A percentile compares a stretch with the other conserved stretches of the same genome.
phyloP scores from a whole-genome alignment of 2,329 filamentous ascomycete genomes.

The Colletotrichum sojae region DNA sequence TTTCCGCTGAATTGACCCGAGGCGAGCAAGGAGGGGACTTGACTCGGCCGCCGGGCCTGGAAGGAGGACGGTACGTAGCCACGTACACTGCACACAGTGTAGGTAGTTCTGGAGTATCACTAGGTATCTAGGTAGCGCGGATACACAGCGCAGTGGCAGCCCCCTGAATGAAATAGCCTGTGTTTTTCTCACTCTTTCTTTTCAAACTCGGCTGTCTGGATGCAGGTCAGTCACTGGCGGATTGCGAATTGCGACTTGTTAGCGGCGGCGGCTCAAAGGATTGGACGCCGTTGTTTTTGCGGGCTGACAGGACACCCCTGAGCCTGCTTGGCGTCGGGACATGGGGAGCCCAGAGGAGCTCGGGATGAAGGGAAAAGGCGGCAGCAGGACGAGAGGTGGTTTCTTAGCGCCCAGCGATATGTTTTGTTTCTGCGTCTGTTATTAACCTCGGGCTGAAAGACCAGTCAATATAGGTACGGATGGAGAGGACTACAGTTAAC shows the following conservation, averaged over 20 bases:
- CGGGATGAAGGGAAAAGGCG: slow-evolving; percentile 30
- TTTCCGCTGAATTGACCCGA: slow-evolving; percentile 27
- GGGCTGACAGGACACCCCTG: slow-evolving; percentile 23
- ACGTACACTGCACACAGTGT: not conserved
- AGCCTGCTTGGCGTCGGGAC: slow-evolving; percentile 30
- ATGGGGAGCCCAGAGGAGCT: slow-evolving; percentile 22
- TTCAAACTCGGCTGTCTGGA: slow-evolving; percentile 40
- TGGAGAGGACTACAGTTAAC: no score
- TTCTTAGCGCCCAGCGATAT: not conserved
- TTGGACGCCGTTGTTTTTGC: slow-evolving; percentile 23
- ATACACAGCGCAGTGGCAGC: not conserved
- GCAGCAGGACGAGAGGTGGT: not conserved
- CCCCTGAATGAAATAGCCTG: slow-evolving; percentile 28
- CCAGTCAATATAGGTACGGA: no score
- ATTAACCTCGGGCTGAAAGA: no score
- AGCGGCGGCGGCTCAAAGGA: slow-evolving; percentile 36
- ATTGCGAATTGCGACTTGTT: slow-evolving; percentile 33
- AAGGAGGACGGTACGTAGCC: slow-evolving; percentile 7
- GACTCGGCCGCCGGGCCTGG: slow-evolving; percentile 33
- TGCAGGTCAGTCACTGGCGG: slow-evolving; percentile 30
- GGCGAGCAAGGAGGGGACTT: slow-evolving; percentile 18
- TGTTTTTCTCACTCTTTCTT: slow-evolving; percentile 33
- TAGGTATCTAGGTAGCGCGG: no score
- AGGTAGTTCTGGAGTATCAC: not conserved
- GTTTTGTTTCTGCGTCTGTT: not conserved